Evolutionary conservation across 2,329 filamentous ascomycete genomes (phyloP), one percentile per base, ranked within the genome.

Genomic region (Coniochaeta sp.): DNA sequence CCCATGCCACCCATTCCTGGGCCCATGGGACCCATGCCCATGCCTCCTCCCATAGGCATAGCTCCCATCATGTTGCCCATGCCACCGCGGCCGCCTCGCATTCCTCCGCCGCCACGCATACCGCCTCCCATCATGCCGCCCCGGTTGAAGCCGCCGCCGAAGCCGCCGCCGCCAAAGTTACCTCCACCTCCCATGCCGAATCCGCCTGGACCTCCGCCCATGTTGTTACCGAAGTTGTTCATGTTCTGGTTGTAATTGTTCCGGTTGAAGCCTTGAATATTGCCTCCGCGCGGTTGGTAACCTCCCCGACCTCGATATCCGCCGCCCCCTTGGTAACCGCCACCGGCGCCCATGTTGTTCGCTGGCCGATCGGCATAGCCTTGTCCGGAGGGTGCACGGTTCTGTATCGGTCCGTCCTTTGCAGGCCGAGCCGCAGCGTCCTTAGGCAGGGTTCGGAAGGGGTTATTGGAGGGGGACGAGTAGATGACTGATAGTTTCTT

Each of bases 401-500:
- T 85, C 62, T 84, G 79, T n/a, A 56, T 19, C 12, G 54, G 30
- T 50, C 79, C 77, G 50, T 87, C 84, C 70, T 91, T 88, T 40
- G 81, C 87, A 61, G 79, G 80, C 30, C 90, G 85, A 66, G 83
- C 82, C 0, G 90, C 91, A 0, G 89, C 88, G 71, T 96, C 93
- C 76, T 96, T 96, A 19, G 92, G 93, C 4, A 96, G 77, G 0
- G 92, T 97, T 65, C 89, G 88, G 83, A 96, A 98, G 0, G 93
- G 92, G 72, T 98, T 98, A 65, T 83, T 81, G 55, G 85, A 83
- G 0, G 91, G 87, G 64, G 85, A 88, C 58, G 89, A 89, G 77
- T 92, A 97, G 61, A 85, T 84, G 55, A 90, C 85, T 1, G 80
- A 83, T 65, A 89, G 83, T 70, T 90, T 90, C 72, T 93, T 93